Evolutionary conservation across 129 eudicot species (phyloP).

Genomic region (Helianthus tuberosus): DNA sequence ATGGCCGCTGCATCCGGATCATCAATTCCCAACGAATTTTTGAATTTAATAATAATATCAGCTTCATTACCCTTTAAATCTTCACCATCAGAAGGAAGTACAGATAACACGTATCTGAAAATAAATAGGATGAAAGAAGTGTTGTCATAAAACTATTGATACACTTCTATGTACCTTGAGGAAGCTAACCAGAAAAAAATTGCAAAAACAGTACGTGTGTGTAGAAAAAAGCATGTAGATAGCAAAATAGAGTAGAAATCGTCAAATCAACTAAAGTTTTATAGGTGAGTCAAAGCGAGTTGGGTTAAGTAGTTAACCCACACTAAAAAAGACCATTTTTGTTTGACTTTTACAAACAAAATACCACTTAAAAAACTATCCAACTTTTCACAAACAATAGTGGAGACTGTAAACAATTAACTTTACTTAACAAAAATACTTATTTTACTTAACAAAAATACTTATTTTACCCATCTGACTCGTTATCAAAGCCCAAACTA

Average conservation of each 20-base stretch:
- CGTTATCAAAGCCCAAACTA: background rate
- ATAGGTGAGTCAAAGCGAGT: background rate
- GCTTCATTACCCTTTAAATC: conserved; percentile 90
- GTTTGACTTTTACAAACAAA: conserved; percentile 9
- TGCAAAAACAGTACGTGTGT: background rate
- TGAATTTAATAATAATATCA: conserved; percentile 71
- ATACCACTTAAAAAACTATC: background rate
- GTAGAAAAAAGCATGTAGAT: conserved; percentile 4
- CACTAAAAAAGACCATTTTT: background rate
- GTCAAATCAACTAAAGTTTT: background rate
- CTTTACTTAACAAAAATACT: background rate
- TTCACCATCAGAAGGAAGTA: conserved; percentile 81
- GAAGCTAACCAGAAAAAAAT: background rate
- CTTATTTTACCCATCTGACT: background rate
- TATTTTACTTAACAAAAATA: background rate
- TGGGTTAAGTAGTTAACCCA: background rate
- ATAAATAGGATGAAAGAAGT: conserved; percentile 12
- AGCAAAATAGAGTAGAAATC: background rate
- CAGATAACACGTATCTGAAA: conserved; percentile 75
- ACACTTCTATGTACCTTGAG: background rate
- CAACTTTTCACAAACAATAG: background rate
- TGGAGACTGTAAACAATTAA: background rate
- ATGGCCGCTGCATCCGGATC: conserved; percentile 99
- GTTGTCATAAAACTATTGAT: background rate
- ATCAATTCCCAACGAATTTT: conserved; percentile 87